These are phyloP conservation scores for Malassezia globosa DNA, from an alignment of 1,284 basidiomycete species.

Conservation along the genomic window DNA sequence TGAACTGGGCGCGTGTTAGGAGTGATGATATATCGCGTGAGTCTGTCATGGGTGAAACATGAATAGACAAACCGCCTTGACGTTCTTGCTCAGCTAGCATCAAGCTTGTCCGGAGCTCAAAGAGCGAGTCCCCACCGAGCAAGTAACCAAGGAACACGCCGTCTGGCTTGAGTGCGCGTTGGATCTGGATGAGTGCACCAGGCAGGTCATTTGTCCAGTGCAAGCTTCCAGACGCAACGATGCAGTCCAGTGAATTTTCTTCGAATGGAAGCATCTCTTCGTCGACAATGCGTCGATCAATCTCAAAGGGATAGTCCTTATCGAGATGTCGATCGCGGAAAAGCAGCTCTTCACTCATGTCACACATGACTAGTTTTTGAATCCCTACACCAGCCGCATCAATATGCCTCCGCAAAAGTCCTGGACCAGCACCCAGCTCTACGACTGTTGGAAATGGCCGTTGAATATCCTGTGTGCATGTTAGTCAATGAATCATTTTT, in stretches of 20 bases:
- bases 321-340: slow-evolving; percentile 23
- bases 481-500: neutral
- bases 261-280: slow-evolving; percentile 51
- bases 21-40: slow-evolving; percentile 57
- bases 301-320: slow-evolving; percentile 23
- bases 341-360: slow-evolving; percentile 55
- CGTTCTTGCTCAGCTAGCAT: slow-evolving; percentile 90
- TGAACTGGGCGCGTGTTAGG: slow-evolving; percentile 82
- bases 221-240: slow-evolving; percentile 77
- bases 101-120: slow-evolving; percentile 78
- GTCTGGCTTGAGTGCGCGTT: slow-evolving; percentile 73
- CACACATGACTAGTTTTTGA: slow-evolving; percentile 71
- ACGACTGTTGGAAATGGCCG: slow-evolving; percentile 67
- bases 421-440: slow-evolving; percentile 87
- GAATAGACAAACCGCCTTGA: slow-evolving; percentile 87
- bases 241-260: slow-evolving; percentile 71
- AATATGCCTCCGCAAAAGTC: slow-evolving; percentile 75
- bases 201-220: slow-evolving; percentile 99
- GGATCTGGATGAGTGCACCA: slow-evolving; percentile 79
- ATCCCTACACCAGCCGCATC: slow-evolving; percentile 57
- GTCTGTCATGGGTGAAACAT: slow-evolving; percentile 93
- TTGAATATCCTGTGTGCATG: slow-evolving; percentile 80
- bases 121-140: slow-evolving; percentile 89
- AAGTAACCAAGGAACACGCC: slow-evolving; percentile 89
- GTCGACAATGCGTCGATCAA: slow-evolving; percentile 38